These are phyloP conservation scores for Suillus subluteus DNA, from an alignment of 768 basidiomycete genomes.

Conservation along the genomic window DNA sequence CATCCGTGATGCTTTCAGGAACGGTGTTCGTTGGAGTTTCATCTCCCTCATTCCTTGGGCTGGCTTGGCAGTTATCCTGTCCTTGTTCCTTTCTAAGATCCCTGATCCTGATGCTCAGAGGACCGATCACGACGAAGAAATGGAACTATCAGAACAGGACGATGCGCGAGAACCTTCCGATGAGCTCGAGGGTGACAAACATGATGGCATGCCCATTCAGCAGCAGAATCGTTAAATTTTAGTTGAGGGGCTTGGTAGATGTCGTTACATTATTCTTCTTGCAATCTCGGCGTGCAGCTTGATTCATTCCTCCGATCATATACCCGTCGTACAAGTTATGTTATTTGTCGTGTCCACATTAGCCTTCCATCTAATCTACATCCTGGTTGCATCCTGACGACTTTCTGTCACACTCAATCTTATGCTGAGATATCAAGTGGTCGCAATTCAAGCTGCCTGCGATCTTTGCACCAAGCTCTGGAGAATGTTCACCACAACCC, in stretches of 20 bases:
- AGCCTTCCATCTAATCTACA: neutral
- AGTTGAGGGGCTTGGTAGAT: neutral
- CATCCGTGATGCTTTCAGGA: conserved; percentile 44
- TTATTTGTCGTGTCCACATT: neutral
- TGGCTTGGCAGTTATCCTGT: conserved; percentile 37
- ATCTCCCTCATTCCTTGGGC: conserved; percentile 53
- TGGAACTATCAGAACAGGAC: neutral
- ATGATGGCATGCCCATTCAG: neutral
- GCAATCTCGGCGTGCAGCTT: neutral
- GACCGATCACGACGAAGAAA: neutral
- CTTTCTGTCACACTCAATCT: neutral
- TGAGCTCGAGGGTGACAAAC: neutral
- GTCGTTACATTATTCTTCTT: no score
- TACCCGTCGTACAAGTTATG: neutral
- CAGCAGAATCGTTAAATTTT: neutral
- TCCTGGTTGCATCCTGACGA: neutral
- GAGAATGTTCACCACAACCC: conserved; percentile 72
- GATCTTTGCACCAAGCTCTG: conserved; percentile 38
- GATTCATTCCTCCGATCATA: neutral
- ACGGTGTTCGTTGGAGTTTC: conserved; percentile 48
- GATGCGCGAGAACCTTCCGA: neutral
- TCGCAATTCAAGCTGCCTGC: conserved; percentile 21
- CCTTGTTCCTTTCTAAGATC: conserved; percentile 45
- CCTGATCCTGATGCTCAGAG: conserved; percentile 25
- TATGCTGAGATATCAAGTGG: neutral